Base-by-base conservation (phyloP, 768 basidiomycete species). In the Lactarius tabidus region DNA sequence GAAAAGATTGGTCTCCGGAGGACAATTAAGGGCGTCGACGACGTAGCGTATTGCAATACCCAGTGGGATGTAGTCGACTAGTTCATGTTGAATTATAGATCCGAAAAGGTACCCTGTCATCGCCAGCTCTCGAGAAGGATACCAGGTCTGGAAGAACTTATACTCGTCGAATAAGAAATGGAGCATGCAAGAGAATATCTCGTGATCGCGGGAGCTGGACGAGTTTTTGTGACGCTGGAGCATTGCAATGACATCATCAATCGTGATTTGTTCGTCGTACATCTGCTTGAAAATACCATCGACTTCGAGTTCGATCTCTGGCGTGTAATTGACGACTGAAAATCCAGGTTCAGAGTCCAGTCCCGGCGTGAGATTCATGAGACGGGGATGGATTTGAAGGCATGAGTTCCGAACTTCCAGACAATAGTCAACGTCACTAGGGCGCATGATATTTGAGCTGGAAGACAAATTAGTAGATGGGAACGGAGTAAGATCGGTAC, bases 151-250 rank as follows among this genome's bases (percentile, higher is more conserved):
- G 85, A 98, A 97, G 82, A 98, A 99, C 73, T 95, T 95, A 86
- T 97, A 97, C 78, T 99, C 97, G 85, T 98, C 97, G 77, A 99
- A 98, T 52, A 99, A 85, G 81, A 97, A 96, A 79, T 98, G 95
- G 58, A 99, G 88, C 88, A 97, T 97, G 85, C 95, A 98, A n/a
- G 95, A 97, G 74, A 98, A 98, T 67, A 97, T 86, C 77, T 98
- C 94, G 74, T 96, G 93, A 70, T 98, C 95, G 62, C 88, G 86
- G 53, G 88, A 77, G 70, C 89, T 91, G 36, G 84, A 81, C 35
- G 95, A 95, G 57, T 83, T 85, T 73, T 95, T 94, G 79, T 88
- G 85, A 61, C 87, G 85, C 76, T 92, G 90, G 31, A 99, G 86
- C 78, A 94, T 87, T 31, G 84, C 78, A 67, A 98, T 91, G 68